Conservation (phyloP, 495 filamentous ascomycete genomes). For the Parachaetomium inaequale region DNA sequence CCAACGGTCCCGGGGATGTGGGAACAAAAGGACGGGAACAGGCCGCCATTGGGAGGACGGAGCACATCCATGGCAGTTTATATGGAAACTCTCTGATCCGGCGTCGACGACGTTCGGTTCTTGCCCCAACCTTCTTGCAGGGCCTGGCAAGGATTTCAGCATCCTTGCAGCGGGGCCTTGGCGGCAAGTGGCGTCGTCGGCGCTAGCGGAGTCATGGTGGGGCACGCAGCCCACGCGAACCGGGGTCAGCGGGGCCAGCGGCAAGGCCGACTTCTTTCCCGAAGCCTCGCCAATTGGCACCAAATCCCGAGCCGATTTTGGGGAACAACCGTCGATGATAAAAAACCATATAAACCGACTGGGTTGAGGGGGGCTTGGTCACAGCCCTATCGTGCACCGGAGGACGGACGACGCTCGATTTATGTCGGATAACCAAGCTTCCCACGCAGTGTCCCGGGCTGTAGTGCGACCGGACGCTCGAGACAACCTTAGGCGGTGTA, state of each 20-base stretch:
- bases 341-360: background rate
- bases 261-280: background rate
- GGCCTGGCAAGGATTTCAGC: background rate
- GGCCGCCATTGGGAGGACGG: background rate
- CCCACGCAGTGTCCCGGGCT: background rate
- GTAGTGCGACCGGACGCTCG: background rate
- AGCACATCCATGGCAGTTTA: background rate
- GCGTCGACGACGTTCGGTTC: background rate
- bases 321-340: background rate
- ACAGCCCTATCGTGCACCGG: background rate
- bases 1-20: background rate
- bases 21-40: background rate
- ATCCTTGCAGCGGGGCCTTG: background rate
- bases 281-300: background rate
- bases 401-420: too few relatives aligned
- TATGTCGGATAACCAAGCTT: background rate
- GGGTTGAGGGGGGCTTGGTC: background rate
- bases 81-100: slow-evolving; percentile 1
- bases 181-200: background rate
- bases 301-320: background rate
- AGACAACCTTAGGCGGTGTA: background rate
- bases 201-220: background rate
- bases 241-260: background rate
- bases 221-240: background rate
- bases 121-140: background rate